Evolutionary conservation across 2,329 filamentous ascomycete species (phyloP), one percentile per base, ranked within the genome.

Genomic region (Ceratocystis lukuohia): DNA sequence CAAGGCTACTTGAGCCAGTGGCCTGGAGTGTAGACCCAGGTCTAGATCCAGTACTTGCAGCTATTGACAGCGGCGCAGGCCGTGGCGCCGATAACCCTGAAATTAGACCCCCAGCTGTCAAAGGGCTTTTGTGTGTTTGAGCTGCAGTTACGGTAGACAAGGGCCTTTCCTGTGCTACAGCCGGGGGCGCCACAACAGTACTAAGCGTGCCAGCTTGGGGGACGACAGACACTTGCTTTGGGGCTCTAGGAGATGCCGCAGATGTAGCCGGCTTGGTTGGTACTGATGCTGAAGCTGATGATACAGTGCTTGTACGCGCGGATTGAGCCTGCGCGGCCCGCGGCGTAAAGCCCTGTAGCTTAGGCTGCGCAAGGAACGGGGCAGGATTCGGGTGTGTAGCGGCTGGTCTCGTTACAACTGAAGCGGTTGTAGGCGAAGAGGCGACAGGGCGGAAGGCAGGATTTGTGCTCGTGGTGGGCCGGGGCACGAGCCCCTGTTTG

Each of bases 361-460:
- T 65, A 6, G 62, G 62, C 25, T 65, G 46, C 28, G 62, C 22
- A 57, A 57, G 46, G 33, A 57, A 33, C 25, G 50, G 25, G 12
- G 22, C 50, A 25, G 50, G 50, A 25, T 56, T 56, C 12, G 50
- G 50, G 10, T 56, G 50, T 22, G 20, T 25, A 25, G 20, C 28
- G 12, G 25, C 12, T 56, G 50, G 50, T 17, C 10, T 56, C 8
- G 50, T 15, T 12, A 15, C 25, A 15, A 41, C 20, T 37, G 62
- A 22, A n/a, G 22, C 45, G 15, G 44, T 28, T 5, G 37, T 41
- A 41, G 37, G 37, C 3, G 37, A 41, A 41, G 62, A 15, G 12
- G 15, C 25, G 22, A 57, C 45, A 33, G 62, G 45, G 6, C 28
- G 37, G 17, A 57, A 57, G 25, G 37, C 50, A 25, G 45, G 25